phyloP scores from a whole-genome alignment of 2,329 filamentous ascomycete genomes.

The Colletotrichum sp. region DNA sequence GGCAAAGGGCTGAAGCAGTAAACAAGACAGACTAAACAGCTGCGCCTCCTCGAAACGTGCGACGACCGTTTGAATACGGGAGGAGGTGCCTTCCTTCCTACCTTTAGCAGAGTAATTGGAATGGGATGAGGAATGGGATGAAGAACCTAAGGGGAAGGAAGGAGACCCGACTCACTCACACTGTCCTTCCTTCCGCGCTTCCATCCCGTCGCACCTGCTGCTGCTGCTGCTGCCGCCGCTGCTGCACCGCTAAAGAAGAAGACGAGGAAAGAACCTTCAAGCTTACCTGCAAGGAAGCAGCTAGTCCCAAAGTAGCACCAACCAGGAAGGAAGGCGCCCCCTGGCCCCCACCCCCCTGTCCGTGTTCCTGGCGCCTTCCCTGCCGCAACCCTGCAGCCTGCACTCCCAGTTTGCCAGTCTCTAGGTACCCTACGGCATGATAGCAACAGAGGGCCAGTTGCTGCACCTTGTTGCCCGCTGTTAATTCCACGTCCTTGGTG shows the following conservation, averaged over 20 bases:
- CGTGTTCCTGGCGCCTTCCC: neutral
- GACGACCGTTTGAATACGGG: neutral
- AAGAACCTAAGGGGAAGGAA: neutral
- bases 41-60: neutral
- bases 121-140: neutral
- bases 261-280: neutral
- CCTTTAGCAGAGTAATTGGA: neutral
- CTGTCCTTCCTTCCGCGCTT: neutral
- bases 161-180: neutral
- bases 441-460: neutral
- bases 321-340: neutral
- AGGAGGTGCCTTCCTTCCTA: neutral
- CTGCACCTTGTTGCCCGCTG: neutral
- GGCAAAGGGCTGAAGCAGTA: neutral
- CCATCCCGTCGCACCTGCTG: neutral
- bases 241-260: neutral
- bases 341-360: neutral
- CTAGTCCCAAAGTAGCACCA: neutral
- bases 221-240: neutral
- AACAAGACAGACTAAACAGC: neutral
- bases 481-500: neutral
- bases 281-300: neutral
- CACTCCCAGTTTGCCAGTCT: neutral
- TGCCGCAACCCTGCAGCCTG: neutral
- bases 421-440: no score